Evolutionary conservation across 139 green algal genomes (phyloP), one percentile per base, ranked within the genome.

Genomic region (Chlorella ohadii): DNA sequence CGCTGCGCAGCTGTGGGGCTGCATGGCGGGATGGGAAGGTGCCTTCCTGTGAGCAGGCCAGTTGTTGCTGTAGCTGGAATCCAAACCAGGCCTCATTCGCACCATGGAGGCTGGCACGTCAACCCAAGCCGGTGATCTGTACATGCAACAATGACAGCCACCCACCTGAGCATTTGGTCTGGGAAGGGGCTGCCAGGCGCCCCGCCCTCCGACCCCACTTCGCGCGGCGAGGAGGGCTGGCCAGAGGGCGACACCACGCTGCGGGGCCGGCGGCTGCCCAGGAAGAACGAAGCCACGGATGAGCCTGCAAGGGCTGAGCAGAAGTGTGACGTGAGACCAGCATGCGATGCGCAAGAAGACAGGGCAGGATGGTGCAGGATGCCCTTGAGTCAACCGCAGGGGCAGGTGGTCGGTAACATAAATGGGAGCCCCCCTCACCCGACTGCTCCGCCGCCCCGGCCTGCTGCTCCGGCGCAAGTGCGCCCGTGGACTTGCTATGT

Each of bases 1-100:
- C 75, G 75, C 56, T 70, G 55, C 11, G 76, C 36, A 2, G 76
- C 76, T 5, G 76, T 72, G 23, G 76, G 76, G 59, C 76, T 82
- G 76, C 76, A 44, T 3, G 4, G 15, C 4, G 13, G 1, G 41
- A 15, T 11, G 28, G 28, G 41, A 2, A n/a, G n/a, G n/a, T n/a
- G n/a, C n/a, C n/a, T n/a, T n/a, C n/a, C n/a, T n/a, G n/a, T n/a
- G n/a, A n/a, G n/a, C n/a, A n/a, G n/a, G n/a, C n/a, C n/a, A n/a
- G n/a, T n/a, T n/a, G n/a, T n/a, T n/a, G n/a, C n/a, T n/a, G n/a
- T n/a, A n/a, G n/a, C n/a, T n/a, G n/a, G n/a, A n/a, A n/a, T n/a
- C n/a, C n/a, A n/a, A n/a, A n/a, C n/a, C n/a, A n/a, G n/a, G n/a
- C n/a, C n/a, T n/a, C n/a, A n/a, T n/a, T n/a, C n/a, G n/a, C n/a